phyloP scores from a whole-genome alignment of 1,284 basidiomycete genomes.

The Moniliophthora roreri region DNA sequence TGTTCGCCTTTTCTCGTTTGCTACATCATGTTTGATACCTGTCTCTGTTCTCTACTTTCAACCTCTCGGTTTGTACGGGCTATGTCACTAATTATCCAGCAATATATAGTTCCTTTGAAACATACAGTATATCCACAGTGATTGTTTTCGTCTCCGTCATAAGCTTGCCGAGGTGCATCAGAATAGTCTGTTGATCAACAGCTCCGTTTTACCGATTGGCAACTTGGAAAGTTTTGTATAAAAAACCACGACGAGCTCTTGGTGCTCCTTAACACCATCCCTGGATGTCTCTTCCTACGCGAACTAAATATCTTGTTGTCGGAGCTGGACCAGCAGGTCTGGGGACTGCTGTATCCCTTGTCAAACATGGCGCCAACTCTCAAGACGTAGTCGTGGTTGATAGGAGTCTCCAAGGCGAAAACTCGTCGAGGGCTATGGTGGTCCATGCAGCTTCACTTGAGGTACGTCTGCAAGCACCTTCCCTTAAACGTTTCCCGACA shows the following conservation, averaged over 20 bases:
- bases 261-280: not conserved
- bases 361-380: conserved; percentile 36
- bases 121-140: no score
- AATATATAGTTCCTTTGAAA: no score
- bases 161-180: no score
- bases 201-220: no score
- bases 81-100: no score
- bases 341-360: conserved; percentile 41
- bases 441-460: conserved; percentile 19
- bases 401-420: conserved; percentile 9
- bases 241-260: not conserved
- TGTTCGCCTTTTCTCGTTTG: not conserved
- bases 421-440: conserved; percentile 14
- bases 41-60: not conserved
- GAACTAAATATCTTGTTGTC: conserved; percentile 39
- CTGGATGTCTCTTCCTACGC: conserved; percentile 4
- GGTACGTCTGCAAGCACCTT: not conserved
- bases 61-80: not conserved
- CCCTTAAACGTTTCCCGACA: not conserved
- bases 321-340: conserved; percentile 49
- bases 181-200: no score
- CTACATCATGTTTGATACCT: not conserved
- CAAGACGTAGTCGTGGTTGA: conserved; percentile 31
- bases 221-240: no score
- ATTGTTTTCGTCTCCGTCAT: no score